Conservation (phyloP, 2,329 filamentous ascomycete genomes). For the Metarhizium sp. region DNA sequence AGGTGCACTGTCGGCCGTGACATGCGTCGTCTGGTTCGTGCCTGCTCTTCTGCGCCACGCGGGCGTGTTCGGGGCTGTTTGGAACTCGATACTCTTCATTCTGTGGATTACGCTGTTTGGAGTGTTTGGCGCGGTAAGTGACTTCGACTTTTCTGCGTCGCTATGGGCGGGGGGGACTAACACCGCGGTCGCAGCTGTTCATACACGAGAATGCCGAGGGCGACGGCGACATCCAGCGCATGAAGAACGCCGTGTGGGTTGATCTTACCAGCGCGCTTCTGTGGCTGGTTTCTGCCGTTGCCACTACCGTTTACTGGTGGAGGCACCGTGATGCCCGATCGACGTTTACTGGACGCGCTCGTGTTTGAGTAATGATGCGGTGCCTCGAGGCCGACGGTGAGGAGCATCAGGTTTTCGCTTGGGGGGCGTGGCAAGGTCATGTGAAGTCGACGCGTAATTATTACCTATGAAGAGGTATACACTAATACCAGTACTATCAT, state of each 20-base stretch:
- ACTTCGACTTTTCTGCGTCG: background rate
- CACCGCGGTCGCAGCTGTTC: constrained; percentile 43
- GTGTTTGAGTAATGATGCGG: constrained; percentile 27
- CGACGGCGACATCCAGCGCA: constrained; percentile 55
- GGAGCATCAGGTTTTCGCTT: background rate
- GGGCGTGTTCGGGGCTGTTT: constrained; percentile 44
- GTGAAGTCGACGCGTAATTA: too few relatives aligned
- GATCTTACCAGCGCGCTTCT: constrained; percentile 66
- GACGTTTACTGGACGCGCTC: constrained; percentile 51
- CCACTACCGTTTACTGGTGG: constrained; percentile 50
- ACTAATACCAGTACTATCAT: too few relatives aligned
- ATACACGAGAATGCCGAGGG: constrained; percentile 59
- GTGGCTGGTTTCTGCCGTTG: constrained; percentile 59
- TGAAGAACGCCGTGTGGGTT: constrained; percentile 84
- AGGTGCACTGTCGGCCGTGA: constrained; percentile 55
- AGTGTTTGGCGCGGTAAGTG: constrained; percentile 58
- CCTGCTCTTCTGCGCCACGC: constrained; percentile 48
- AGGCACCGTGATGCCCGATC: constrained; percentile 40
- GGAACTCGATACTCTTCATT: constrained; percentile 64
- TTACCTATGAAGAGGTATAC: too few relatives aligned
- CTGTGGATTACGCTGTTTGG: constrained; percentile 79
- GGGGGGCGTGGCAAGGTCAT: too few relatives aligned
- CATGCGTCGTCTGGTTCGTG: constrained; percentile 55
- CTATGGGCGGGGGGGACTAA: background rate
- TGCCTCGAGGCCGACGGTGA: background rate